Conservation (phyloP, 2,329 filamentous ascomycete genomes). For the Rhynchosporium secalis region DNA sequence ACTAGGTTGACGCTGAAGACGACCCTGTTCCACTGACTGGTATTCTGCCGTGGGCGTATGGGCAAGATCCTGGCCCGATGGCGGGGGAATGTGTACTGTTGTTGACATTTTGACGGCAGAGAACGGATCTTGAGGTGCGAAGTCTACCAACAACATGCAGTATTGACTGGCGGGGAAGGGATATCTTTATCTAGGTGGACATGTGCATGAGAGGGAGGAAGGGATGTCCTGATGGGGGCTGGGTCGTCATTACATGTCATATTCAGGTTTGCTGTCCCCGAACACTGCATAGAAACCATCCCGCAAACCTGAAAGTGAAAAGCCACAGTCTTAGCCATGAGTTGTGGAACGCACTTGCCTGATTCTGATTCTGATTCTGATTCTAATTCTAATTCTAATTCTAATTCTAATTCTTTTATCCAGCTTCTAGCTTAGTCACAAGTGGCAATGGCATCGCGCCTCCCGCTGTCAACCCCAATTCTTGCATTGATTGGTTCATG, state of each 20-base stretch:
- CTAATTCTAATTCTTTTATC: no score
- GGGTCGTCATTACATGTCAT: background rate
- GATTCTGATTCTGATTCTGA: no score
- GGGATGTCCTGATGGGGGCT: no score
- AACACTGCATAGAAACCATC: background rate
- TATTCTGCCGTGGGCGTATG: background rate
- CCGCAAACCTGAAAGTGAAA: background rate
- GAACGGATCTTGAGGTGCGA: background rate
- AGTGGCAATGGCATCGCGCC: background rate
- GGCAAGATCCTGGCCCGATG: background rate
- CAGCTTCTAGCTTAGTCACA: no score
- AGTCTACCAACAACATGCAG: background rate
- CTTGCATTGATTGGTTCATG: no score
- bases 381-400: no score
- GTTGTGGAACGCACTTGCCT: background rate
- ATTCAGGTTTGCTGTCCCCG: background rate
- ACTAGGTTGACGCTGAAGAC: background rate
- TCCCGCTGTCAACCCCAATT: background rate
- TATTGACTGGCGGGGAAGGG: background rate
- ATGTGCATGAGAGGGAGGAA: no score
- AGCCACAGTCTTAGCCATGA: background rate
- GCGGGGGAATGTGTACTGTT: background rate
- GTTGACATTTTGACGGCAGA: background rate
- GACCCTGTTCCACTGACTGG: background rate
- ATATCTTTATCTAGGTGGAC: background rate